These are phyloP conservation scores for Pestalotiopsis sp. DNA, from an alignment of 2,329 filamentous ascomycete species.

Conservation along the genomic window DNA sequence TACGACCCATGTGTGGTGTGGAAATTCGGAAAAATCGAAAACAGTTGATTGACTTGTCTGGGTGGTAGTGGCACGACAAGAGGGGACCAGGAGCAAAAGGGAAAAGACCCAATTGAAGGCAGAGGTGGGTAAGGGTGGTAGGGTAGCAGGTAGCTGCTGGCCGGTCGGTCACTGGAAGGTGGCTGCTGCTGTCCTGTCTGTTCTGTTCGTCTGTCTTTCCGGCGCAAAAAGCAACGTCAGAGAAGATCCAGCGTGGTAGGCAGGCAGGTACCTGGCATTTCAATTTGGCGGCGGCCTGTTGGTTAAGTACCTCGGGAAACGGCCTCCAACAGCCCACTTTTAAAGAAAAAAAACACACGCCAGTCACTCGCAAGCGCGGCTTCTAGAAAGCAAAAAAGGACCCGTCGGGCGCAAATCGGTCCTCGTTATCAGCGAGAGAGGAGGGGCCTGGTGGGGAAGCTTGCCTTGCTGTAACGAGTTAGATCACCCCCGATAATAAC, in stretches of 20 bases:
- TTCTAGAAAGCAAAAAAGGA: background rate
- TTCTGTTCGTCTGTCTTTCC: too few relatives aligned
- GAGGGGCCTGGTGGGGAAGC: background rate
- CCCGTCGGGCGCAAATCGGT: conserved; percentile 11
- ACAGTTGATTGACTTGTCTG: background rate
- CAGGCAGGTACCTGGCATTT: conserved; percentile 9
- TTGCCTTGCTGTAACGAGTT: conserved; percentile 6
- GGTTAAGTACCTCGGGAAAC: conserved; percentile 7
- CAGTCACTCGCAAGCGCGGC: background rate
- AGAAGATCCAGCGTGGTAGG: background rate
- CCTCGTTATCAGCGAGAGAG: conserved; percentile 8
- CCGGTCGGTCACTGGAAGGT: too few relatives aligned
- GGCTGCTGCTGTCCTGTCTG: too few relatives aligned
- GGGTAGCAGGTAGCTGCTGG: background rate
- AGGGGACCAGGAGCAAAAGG: background rate
- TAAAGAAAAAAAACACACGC: background rate
- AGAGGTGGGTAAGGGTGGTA: background rate
- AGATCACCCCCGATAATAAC: background rate
- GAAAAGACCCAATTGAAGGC: background rate
- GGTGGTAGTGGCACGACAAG: background rate
- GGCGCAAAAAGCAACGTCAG: background rate
- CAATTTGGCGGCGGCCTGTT: conserved; percentile 8
- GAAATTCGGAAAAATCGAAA: conserved; percentile 7
- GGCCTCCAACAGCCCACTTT: background rate
- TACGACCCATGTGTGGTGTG: conserved; percentile 9